Conservation (phyloP, 192 early-diverging fungal genomes). For the Dispira parvispora region DNA sequence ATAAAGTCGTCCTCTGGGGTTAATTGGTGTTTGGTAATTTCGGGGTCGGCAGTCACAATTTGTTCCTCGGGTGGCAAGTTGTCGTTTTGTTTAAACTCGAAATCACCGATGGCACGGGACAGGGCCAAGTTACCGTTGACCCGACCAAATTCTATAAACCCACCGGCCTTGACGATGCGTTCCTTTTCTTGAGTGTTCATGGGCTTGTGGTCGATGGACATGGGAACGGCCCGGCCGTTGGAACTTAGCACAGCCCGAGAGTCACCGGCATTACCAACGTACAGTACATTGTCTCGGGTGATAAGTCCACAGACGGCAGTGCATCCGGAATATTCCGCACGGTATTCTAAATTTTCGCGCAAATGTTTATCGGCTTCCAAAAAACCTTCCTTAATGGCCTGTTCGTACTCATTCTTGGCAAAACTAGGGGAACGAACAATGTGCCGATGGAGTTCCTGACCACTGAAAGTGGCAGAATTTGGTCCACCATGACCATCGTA, state of each 20-base stretch:
- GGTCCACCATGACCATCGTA: slow-evolving; percentile 92
- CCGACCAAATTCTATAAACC: slow-evolving; percentile 95
- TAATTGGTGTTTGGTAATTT: slow-evolving; percentile 45
- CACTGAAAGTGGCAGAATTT: slow-evolving; percentile 71
- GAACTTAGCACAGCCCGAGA: slow-evolving; percentile 76
- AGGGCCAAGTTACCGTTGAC: slow-evolving; percentile 98
- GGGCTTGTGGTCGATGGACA: slow-evolving; percentile 96
- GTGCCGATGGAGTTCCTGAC: slow-evolving; percentile 53
- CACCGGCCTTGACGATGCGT: slow-evolving; percentile 80
- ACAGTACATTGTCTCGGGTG: slow-evolving; percentile 62
- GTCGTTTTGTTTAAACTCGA: slow-evolving; percentile 91
- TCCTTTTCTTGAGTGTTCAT: slow-evolving; percentile 63
- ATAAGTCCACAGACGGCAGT: slow-evolving; percentile 84
- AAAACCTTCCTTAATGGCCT: slow-evolving; percentile 73
- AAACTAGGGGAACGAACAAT: slow-evolving; percentile 49
- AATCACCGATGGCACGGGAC: slow-evolving; percentile 94
- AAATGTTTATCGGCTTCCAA: slow-evolving; percentile 63
- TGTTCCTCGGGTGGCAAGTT: slow-evolving; percentile 69
- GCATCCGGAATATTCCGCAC: slow-evolving; percentile 78
- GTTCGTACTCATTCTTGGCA: slow-evolving; percentile 42
- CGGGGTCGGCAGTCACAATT: slow-evolving; percentile 85
- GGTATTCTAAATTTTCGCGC: slow-evolving; percentile 15
- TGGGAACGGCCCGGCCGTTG: slow-evolving; percentile 52
- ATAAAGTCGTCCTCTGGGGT: slow-evolving; percentile 75
- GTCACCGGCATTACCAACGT: slow-evolving; percentile 89